A percentile compares a stretch with the other conserved stretches of the same genome.
These are phyloP conservation scores for Orbilia quercus DNA, from an alignment of 2,329 filamentous ascomycete genomes.

Conservation along the genomic window DNA sequence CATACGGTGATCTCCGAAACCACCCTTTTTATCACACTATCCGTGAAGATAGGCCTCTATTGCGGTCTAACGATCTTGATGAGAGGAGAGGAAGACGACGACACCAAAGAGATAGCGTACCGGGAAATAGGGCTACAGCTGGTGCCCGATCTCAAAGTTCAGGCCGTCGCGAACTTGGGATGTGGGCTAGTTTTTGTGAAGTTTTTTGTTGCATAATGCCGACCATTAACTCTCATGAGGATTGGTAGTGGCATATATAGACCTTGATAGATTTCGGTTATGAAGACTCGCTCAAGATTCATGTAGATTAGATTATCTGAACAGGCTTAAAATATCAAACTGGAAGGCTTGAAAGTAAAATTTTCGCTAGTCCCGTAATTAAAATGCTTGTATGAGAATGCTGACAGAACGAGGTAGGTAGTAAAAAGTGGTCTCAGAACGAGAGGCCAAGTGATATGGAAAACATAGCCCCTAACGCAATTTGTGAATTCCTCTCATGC, in stretches of 20 bases:
- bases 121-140: background rate
- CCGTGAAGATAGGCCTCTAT: slow-evolving; percentile 41
- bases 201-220: slow-evolving; percentile 35
- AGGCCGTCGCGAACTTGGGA: slow-evolving; percentile 9
- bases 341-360: no score
- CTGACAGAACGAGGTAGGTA: no score
- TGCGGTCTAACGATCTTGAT: slow-evolving; percentile 11
- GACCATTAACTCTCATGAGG: background rate
- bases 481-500: no score
- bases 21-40: slow-evolving; percentile 40
- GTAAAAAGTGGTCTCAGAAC: no score
- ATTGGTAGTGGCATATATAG: slow-evolving; percentile 16
- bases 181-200: slow-evolving; percentile 34
- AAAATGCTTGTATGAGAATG: no score
- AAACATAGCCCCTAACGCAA: no score
- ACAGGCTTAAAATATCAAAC: no score
- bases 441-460: no score
- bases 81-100: slow-evolving; percentile 24
- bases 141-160: background rate
- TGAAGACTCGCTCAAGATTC: background rate
- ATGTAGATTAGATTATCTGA: background rate
- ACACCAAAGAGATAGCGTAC: slow-evolving; percentile 10
- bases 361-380: no score
- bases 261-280: background rate
- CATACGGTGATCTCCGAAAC: slow-evolving; percentile 45